A percentile compares a stretch with the other conserved stretches of the same genome.
Conservation (phyloP, 2,329 filamentous ascomycete genomes). For the Fusarium agapanthi region DNA sequence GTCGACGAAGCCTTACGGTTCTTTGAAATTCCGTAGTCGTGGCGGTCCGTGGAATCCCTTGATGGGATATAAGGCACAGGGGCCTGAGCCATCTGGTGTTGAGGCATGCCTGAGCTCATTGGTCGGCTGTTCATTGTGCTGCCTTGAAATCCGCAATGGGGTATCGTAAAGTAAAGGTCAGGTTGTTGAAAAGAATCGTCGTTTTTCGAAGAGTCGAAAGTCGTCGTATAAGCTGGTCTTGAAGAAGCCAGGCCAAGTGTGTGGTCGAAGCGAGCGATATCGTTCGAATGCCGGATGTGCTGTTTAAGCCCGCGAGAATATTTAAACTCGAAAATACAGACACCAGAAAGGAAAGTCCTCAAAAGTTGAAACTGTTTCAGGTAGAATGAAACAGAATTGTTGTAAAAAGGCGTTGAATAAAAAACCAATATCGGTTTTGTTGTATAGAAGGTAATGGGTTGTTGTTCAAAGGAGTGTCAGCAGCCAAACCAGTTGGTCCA, state of each 20-base stretch:
- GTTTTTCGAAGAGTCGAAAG: constrained; percentile 28
- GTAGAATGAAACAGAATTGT: constrained; percentile 6
- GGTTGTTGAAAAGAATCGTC: constrained; percentile 23
- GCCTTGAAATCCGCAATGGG: constrained; percentile 32
- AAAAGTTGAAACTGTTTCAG: constrained; percentile 12
- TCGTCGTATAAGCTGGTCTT: constrained; percentile 28
- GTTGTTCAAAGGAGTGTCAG: constrained; percentile 59
- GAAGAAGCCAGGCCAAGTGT: constrained; percentile 8
- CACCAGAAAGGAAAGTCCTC: constrained; percentile 22
- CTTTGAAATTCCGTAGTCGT: constrained; percentile 69
- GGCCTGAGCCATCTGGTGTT: constrained; percentile 57
- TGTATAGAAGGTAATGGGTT: constrained; percentile 22
- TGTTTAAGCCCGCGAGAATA: constrained; percentile 38
- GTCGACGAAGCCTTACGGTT: constrained; percentile 74
- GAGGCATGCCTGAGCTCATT: constrained; percentile 55
- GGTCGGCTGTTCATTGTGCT: constrained; percentile 32
- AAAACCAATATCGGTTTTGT: constrained; percentile 23
- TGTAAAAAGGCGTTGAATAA: constrained; percentile 14
- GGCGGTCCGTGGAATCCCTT: constrained; percentile 64
- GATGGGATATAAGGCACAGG: constrained; percentile 59
- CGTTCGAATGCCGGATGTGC: constrained; percentile 34
- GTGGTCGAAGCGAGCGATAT: constrained; percentile 30
- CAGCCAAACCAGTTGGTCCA: constrained; percentile 67
- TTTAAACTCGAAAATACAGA: constrained; percentile 41
- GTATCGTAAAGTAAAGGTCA: constrained; percentile 29